phyloP scores from a whole-genome alignment of 2,329 filamentous ascomycete genomes.

The Myriosclerotinia curreyana region DNA sequence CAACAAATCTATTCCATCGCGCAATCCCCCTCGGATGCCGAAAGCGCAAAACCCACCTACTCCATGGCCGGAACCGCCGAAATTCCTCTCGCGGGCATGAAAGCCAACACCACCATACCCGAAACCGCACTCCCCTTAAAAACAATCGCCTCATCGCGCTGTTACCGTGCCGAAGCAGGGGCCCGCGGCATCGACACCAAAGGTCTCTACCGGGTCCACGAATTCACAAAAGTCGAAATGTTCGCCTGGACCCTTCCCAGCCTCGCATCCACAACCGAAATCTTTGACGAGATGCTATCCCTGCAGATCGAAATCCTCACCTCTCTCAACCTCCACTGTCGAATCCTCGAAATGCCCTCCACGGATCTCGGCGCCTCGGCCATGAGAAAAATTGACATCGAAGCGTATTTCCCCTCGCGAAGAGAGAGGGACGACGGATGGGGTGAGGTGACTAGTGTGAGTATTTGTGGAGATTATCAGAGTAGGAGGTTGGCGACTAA shows the following conservation, averaged over 20 bases:
- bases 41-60: constrained; percentile 60
- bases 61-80: constrained; percentile 87
- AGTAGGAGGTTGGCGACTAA: constrained; percentile 76
- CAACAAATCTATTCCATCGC: constrained; percentile 85
- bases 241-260: constrained; percentile 82
- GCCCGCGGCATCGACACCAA: constrained; percentile 87
- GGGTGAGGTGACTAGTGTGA: constrained; percentile 90
- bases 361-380: constrained; percentile 87
- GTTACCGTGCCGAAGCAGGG: constrained; percentile 93
- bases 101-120: constrained; percentile 68
- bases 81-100: constrained; percentile 90
- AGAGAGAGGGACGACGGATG: constrained; percentile 66
- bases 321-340: constrained; percentile 75
- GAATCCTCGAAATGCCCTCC: constrained; percentile 88
- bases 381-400: constrained; percentile 84
- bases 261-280: constrained; percentile 45
- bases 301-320: constrained; percentile 83
- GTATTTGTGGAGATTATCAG: constrained; percentile 94
- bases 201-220: constrained; percentile 93
- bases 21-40: constrained; percentile 60
- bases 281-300: constrained; percentile 82
- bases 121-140: constrained; percentile 69
- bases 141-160: constrained; percentile 80
- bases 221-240: constrained; percentile 98
- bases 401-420: constrained; percentile 87